Base-by-base conservation (phyloP, 2,329 filamentous ascomycete genomes). In the Tolypocladium tundrense region DNA sequence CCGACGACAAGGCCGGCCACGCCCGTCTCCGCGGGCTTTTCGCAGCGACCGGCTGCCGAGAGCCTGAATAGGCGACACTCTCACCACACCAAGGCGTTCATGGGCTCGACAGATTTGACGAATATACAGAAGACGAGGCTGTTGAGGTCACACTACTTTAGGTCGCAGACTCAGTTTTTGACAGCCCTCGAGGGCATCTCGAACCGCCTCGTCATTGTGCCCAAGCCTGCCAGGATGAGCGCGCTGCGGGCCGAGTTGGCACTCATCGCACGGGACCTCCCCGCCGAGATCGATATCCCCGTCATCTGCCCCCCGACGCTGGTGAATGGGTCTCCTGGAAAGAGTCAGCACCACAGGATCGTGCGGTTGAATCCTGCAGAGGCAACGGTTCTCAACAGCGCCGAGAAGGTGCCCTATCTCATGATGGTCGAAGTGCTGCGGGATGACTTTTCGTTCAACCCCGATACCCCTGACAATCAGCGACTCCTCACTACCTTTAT, bases 361-460 rank as follows among this genome's bases (percentile, higher is more conserved):
- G 89, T 94, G 52, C 83, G 90, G 42, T 79, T 94, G 54, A 94
- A 92, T 66, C 90, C 90, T 8, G 88, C 88, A 1, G 90, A 94
- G 71, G 87, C 90, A 7, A 93, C 90, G 0, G 90, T 92, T 57
- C 75, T 94, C 55, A 94, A 94, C 71, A 94, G 90, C 69, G 90
- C 90, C 5, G 89, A 94, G 70, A 88, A 91, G 68, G 90, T 94
- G 51, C 90, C 90, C 1, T 94, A 91, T 71, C 73, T 94, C 54
- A 79, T 94, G 35, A 92, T 94, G 88, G 84, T 93, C 2, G 90
- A 94, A 68, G 86, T 94, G 27, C 73, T 94, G 53, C 79, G 87
- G 31, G 89, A 93, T 63, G 90, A 94, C 66, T 93, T 94, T 67
- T 86, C 87, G 40, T 94, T 94, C 65, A 86, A 93, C 64, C 88